phyloP scores from a whole-genome alignment of 306 rosid genomes.

The Cicer judaicum region DNA sequence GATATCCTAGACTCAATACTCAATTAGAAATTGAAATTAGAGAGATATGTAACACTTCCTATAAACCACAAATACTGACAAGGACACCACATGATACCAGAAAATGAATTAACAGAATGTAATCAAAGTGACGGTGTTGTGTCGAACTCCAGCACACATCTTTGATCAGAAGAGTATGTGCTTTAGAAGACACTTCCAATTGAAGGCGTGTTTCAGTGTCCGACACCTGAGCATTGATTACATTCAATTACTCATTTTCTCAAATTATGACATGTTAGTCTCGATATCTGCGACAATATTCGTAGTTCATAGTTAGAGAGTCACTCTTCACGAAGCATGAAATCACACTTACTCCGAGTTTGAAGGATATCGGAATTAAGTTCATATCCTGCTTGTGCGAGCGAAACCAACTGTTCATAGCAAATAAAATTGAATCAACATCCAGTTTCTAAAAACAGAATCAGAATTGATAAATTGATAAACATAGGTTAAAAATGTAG shows the following conservation, averaged over 20 bases:
- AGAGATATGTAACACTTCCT: neutral
- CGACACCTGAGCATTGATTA: too few relatives aligned
- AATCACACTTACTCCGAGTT: constrained; percentile 57
- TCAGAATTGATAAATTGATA: neutral
- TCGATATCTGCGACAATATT: constrained; percentile 43
- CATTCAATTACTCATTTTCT: too few relatives aligned
- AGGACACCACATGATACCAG: too few relatives aligned
- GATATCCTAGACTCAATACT: neutral
- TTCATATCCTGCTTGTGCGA: constrained; percentile 80
- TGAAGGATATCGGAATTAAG: constrained; percentile 64
- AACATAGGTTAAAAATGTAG: neutral
- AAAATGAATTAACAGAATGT: too few relatives aligned
- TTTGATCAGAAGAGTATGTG: too few relatives aligned
- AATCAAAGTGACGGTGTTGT: too few relatives aligned
- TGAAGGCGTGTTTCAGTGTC: too few relatives aligned
- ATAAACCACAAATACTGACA: too few relatives aligned
- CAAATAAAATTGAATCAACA: neutral
- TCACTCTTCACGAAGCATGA: neutral
- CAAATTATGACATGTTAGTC: too few relatives aligned
- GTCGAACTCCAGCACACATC: too few relatives aligned
- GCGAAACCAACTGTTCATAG: constrained; percentile 64
- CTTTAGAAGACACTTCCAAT: too few relatives aligned
- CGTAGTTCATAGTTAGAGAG: too few relatives aligned
- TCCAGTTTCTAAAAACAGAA: constrained; percentile 5
- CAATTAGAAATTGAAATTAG: neutral